phyloP scores from a whole-genome alignment of 768 basidiomycete genomes.

The Kockovaella imperatae region DNA sequence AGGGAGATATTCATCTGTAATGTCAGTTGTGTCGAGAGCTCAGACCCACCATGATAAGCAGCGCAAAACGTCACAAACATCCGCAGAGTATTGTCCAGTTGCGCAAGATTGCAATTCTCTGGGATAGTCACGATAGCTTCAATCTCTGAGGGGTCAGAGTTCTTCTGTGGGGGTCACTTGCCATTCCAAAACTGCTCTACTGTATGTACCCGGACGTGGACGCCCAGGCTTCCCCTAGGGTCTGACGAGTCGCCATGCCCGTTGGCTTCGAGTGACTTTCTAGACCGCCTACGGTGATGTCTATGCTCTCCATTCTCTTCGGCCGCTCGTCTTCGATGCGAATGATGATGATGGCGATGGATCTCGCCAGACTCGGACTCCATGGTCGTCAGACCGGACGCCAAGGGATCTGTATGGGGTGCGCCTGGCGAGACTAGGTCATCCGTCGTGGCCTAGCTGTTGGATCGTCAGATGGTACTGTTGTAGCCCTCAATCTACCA shows the following conservation, averaged over 20 bases:
- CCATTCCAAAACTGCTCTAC: slow-evolving; percentile 35
- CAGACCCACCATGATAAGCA: slow-evolving; percentile 68
- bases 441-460: too few relatives aligned
- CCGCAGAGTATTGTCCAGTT: slow-evolving; percentile 69
- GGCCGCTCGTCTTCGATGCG: too few relatives aligned
- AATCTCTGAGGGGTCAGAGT: slow-evolving; percentile 55
- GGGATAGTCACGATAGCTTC: slow-evolving; percentile 71
- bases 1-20: slow-evolving; percentile 72
- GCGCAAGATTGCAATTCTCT: slow-evolving; percentile 57
- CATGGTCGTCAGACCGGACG: too few relatives aligned
- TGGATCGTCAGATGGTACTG: too few relatives aligned
- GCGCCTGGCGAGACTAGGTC: too few relatives aligned
- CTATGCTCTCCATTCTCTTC: too few relatives aligned
- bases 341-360: too few relatives aligned
- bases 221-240: slow-evolving; percentile 19
- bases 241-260: background rate
- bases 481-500: too few relatives aligned
- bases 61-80: slow-evolving; percentile 72
- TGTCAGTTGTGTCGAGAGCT: background rate
- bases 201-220: slow-evolving; percentile 26
- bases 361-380: too few relatives aligned
- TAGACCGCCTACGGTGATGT: too few relatives aligned
- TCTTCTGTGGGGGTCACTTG: slow-evolving; percentile 5
- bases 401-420: too few relatives aligned
- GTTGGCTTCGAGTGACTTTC: background rate